phyloP scores from a whole-genome alignment of 495 filamentous ascomycete genomes.

The Aspergillus ostianus region DNA sequence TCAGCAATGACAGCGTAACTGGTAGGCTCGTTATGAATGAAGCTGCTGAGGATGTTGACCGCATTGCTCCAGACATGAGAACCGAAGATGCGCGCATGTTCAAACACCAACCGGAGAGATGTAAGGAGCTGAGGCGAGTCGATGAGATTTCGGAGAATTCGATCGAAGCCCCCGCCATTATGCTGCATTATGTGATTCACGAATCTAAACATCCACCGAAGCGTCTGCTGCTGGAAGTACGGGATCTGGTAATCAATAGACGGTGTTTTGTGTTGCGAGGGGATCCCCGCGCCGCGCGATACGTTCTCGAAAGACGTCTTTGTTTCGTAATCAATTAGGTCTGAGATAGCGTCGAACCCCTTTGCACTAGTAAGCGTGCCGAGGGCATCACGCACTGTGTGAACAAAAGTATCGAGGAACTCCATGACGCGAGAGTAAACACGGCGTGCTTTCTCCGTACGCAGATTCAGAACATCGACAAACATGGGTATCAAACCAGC shows the following conservation, averaged over 20 bases:
- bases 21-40: slow-evolving; percentile 98
- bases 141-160: slow-evolving; percentile 86
- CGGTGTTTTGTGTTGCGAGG: slow-evolving; percentile 71
- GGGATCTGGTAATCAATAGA: slow-evolving; percentile 90
- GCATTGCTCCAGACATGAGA: slow-evolving; percentile 92
- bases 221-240: slow-evolving; percentile 84
- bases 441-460: slow-evolving; percentile 77
- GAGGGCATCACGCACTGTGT: slow-evolving; percentile 76
- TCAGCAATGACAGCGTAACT: slow-evolving; percentile 95
- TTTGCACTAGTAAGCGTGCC: slow-evolving; percentile 72
- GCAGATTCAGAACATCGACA: slow-evolving; percentile 82
- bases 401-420: slow-evolving; percentile 84
- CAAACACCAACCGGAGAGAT: slow-evolving; percentile 77
- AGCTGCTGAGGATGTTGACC: slow-evolving; percentile 85
- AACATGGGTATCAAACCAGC: slow-evolving; percentile 86
- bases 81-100: slow-evolving; percentile 74
- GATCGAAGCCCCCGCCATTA: slow-evolving; percentile 79
- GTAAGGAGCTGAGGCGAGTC: slow-evolving; percentile 83
- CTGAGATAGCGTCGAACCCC: slow-evolving; percentile 82
- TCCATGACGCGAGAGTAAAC: slow-evolving; percentile 75
- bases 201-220: slow-evolving; percentile 93
- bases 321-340: slow-evolving; percentile 79
- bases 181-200: slow-evolving; percentile 93
- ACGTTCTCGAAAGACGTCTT: slow-evolving; percentile 64
- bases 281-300: slow-evolving; percentile 68